Percentiles rank a stretch among this genome's conserved stretches.
phyloP scores from a whole-genome alignment of 2,329 filamentous ascomycete genomes.

The Phyllosticta capitalensis region DNA sequence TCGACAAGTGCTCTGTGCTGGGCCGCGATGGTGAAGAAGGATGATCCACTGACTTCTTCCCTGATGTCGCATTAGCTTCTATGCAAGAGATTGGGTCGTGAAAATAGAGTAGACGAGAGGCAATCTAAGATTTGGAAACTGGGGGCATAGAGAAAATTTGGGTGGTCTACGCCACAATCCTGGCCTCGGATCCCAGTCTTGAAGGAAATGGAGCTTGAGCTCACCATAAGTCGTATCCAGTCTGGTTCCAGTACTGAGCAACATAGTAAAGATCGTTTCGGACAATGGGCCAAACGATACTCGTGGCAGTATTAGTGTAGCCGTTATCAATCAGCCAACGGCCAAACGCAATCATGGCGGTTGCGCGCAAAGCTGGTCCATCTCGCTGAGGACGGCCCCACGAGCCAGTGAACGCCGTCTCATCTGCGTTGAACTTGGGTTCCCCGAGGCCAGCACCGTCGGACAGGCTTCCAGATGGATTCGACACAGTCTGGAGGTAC shows the following conservation, averaged over 20 bases:
- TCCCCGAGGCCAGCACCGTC: slow-evolving; percentile 32
- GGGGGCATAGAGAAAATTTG: no score
- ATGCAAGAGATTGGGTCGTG: neutral
- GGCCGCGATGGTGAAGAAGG: slow-evolving; percentile 33
- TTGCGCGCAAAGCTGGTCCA: slow-evolving; percentile 34
- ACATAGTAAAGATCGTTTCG: slow-evolving; percentile 38
- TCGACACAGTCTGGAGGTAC: slow-evolving; percentile 29
- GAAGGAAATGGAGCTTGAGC: neutral
- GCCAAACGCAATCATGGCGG: slow-evolving; percentile 34
- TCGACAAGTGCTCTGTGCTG: slow-evolving; percentile 28
- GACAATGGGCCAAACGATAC: slow-evolving; percentile 30
- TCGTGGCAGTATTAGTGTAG: slow-evolving; percentile 24
- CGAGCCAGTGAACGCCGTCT: slow-evolving; percentile 25
- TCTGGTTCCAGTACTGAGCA: slow-evolving; percentile 34
- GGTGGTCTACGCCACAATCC: no score
- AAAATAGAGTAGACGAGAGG: neutral
- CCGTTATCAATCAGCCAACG: slow-evolving; percentile 22
- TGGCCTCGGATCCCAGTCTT: neutral
- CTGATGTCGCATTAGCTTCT: neutral
- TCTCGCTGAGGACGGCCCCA: slow-evolving; percentile 38
- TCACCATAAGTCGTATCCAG: slow-evolving; percentile 35
- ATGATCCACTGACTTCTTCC: slow-evolving; percentile 34
- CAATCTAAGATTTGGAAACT: no score
- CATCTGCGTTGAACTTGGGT: slow-evolving; percentile 33
- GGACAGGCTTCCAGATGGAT: slow-evolving; percentile 28